These are phyloP conservation scores for Quercus wislizeni DNA, from an alignment of 306 rosid genomes.

Conservation along the genomic window DNA sequence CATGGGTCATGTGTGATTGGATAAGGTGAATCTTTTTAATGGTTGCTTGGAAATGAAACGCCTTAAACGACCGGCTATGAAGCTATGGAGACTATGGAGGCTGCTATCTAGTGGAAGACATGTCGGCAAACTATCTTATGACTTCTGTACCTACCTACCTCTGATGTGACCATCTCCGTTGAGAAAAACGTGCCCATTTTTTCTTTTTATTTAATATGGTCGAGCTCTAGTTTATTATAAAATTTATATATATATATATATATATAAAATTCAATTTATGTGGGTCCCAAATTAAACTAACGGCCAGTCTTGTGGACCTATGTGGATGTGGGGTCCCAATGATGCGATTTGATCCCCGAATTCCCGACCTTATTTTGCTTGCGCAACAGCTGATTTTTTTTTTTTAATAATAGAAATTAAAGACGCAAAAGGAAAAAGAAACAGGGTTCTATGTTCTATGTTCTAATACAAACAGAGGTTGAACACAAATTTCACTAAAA, in stretches of 20 bases:
- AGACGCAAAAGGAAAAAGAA: too few relatives aligned
- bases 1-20: not conserved
- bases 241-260: not conserved
- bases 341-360: too few relatives aligned
- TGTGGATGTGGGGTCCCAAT: too few relatives aligned
- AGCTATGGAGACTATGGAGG: not conserved
- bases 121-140: not conserved
- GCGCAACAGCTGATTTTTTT: too few relatives aligned
- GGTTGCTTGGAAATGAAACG: not conserved
- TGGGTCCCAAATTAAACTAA: not conserved
- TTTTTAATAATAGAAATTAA: too few relatives aligned
- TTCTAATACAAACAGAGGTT: too few relatives aligned
- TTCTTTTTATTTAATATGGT: not conserved
- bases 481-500: too few relatives aligned
- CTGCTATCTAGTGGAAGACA: constrained; percentile 4
- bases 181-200: constrained; percentile 7
- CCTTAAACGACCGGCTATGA: not conserved
- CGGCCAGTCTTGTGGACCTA: too few relatives aligned
- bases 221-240: not conserved
- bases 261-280: not conserved
- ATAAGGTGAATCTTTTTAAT: not conserved
- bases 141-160: not conserved
- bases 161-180: not conserved
- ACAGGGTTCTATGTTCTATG: too few relatives aligned
- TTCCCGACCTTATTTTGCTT: too few relatives aligned